phyloP scores from a whole-genome alignment of 148 eudicot species.

The Euryodendron excelsum region DNA sequence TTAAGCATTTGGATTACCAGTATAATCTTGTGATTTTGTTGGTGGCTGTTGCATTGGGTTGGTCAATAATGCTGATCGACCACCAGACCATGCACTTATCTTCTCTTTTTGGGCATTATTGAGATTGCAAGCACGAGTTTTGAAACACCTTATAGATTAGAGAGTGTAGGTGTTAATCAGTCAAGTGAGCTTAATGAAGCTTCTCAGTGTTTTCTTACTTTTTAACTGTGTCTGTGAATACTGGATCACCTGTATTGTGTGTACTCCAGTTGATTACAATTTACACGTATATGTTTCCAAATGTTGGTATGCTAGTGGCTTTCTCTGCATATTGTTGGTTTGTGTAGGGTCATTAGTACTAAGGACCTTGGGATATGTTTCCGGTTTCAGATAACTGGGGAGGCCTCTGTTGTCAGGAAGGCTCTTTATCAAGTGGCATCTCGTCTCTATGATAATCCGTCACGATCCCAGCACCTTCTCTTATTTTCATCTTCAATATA shows the following conservation, averaged over 20 bases:
- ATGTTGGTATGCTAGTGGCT: neutral
- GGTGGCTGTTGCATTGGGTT: neutral
- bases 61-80: neutral
- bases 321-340: neutral
- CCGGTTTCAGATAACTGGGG: slow-evolving; percentile 62
- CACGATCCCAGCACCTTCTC: slow-evolving; percentile 78
- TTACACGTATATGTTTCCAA: neutral
- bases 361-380: neutral
- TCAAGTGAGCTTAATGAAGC: neutral
- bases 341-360: neutral
- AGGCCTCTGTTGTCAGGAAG: slow-evolving; percentile 58
- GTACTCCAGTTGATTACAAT: neutral
- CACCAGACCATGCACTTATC: neutral
- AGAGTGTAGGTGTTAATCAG: neutral
- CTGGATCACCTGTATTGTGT: neutral
- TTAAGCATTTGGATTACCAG: neutral
- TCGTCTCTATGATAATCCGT: slow-evolving; percentile 91
- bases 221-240: neutral
- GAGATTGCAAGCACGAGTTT: neutral
- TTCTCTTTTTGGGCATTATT: neutral
- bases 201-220: neutral
- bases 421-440: slow-evolving; percentile 72
- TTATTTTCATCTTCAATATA: slow-evolving; percentile 57
- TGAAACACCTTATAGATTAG: neutral
- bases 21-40: neutral